Conservation (phyloP, 345 rosid genomes). For the Aquilaria yunnanensis region DNA sequence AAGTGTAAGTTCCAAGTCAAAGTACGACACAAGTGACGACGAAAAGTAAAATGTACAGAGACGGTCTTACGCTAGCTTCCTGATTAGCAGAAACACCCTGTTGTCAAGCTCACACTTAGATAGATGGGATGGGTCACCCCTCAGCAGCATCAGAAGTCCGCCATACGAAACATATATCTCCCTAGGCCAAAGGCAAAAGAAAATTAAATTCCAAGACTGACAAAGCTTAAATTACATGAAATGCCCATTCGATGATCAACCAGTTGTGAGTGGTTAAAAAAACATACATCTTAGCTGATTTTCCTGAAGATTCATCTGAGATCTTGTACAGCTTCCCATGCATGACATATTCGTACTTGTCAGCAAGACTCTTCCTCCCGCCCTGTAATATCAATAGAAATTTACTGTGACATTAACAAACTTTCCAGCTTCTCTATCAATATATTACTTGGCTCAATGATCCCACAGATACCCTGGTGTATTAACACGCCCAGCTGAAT, state of each 20-base stretch:
- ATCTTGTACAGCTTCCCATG: constrained; percentile 89
- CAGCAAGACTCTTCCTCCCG: constrained; percentile 73
- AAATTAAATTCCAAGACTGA: background rate
- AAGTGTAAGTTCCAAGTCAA: too few species aligned
- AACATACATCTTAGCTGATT: constrained; percentile 62
- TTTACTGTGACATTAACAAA: background rate
- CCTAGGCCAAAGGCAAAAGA: constrained; percentile 26
- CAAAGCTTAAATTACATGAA: too few species aligned
- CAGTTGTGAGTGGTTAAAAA: background rate
- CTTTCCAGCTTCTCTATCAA: too few species aligned
- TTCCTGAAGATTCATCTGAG: constrained; percentile 58
- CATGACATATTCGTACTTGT: constrained; percentile 85
- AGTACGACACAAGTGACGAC: too few species aligned
- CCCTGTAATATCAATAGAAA: constrained; percentile 32
- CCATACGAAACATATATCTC: constrained; percentile 79
- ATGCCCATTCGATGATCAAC: background rate
- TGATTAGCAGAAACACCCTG: constrained; percentile 69
- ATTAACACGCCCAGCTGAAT: too few species aligned
- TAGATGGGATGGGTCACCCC: constrained; percentile 68
- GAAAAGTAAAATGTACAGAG: too few species aligned
- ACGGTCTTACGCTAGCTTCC: constrained; percentile 29
- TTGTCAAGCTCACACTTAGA: constrained; percentile 75
- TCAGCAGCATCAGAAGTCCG: constrained; percentile 77
- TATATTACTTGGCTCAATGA: too few species aligned
- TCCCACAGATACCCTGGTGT: too few species aligned